Base-by-base conservation (phyloP, 345 rosid genomes). In the Cardamine resedifolia region DNA sequence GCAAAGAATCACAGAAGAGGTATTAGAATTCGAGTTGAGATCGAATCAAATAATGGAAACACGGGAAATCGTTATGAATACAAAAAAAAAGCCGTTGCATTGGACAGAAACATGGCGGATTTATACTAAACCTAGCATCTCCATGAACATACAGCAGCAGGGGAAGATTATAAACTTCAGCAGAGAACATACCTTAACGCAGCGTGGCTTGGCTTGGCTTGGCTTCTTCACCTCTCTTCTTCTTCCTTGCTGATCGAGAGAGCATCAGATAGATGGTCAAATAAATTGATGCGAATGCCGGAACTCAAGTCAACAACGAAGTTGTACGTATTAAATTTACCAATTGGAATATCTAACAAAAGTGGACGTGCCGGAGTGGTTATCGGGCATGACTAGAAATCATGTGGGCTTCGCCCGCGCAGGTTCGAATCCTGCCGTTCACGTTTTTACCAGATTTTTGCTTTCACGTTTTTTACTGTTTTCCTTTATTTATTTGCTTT, bases 401-500 rank as follows among this genome's bases (percentile, higher is more conserved):
- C 91, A 84, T 84, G 90, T 90, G 95, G 90, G 91, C 88, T 90
- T 16, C 78, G 86, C 88, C 88, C 93, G 91, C 87, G 89, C 91
- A 84, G 90, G 90, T 85, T 87, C 87, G 91, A 87, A 85, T 85
- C 86, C 86, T 86, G 91, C 86, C 79, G 75, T 70, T 76, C 79
- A 23, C 24, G 24, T 23, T 23, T 23, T 23, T 23, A 23, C 36
- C 36, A 31, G 7, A 7, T 11, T 19, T 5, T 51, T 24, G 15
- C 6, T 36, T 11, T 55, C 59, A 15, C 20, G 59, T 3, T 55
- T 55, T 60, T 41, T n/a, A 7, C 15, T 30, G 16, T 38, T 38
- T n/a, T n/a, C 10, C 8, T 33, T 33, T 1, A 5, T 4, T 6
- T 7, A 33, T 33, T 33, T 33, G 36, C 36, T 31, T 31, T 27